Base-by-base conservation (phyloP, 192 early-diverging fungal species). In the Coemansia sp. region DNA sequence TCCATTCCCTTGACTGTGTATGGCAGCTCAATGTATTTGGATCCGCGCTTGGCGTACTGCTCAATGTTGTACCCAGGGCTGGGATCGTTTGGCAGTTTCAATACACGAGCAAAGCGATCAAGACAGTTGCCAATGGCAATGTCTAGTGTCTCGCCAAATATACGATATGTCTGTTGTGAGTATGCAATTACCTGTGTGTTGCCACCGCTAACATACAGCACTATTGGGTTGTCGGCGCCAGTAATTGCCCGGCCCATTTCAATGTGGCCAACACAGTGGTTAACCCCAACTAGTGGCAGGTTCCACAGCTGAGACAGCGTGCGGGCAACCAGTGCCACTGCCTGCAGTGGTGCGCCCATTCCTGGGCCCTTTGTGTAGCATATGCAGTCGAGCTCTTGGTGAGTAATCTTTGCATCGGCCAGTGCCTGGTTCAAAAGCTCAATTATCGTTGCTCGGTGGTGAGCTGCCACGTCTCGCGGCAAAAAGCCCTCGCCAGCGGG, bases 1-100 rank as follows among this genome's bases (percentile, higher is more conserved):
- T 99, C 97, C 97, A 99, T 99, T 32, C 97, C 97, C 73, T 99
- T 99, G 74, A 99, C 97, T 1, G 89, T 87, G 67, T 99, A 99
- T 5, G 97, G 97, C 39, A 99, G 80, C 68, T 93, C 93, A 41
- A 96, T 78, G 64, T 88, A 91, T 47, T 89, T 90, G 25, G 79
- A 87, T 5, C 97, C 97, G 53, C 93, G 85, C 69, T 96, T 98
- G 1, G 97, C 97, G 23, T 78, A 75, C 75, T 98, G 96, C 74
- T 99, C 97, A 69, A 99, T 96, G 58, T 98, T 98, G 75, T 97
- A 97, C 17, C 97, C 97, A 0, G 97, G 97, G 38, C 84, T 89
- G n/a, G 97, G 97, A 48, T 97, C 95, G 58, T 99, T 99, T 5
- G 97, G 88, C 23, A 98, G 76, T 59, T 90, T 90, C 12, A 99